These are phyloP conservation scores for Apiotrichum veenhuisii DNA, from an alignment of 1,284 basidiomycete genomes.

Conservation along the genomic window DNA sequence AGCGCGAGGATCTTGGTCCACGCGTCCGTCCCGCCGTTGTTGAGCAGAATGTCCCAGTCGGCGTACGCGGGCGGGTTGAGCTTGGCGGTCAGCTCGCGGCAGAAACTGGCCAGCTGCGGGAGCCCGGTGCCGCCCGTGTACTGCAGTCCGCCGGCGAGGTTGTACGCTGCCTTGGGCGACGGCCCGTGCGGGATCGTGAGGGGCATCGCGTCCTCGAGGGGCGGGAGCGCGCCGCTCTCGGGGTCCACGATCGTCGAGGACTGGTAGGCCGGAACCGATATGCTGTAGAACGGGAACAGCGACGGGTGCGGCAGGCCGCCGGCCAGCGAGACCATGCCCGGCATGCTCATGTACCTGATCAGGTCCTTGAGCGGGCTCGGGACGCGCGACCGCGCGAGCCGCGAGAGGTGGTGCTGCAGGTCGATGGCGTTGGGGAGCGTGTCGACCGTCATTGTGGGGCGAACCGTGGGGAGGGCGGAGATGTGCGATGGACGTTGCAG, in stretches of 20 bases:
- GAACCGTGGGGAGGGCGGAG: no score
- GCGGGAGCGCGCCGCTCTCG: constrained; percentile 47
- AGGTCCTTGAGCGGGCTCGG: constrained; percentile 60
- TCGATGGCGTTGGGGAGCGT: constrained; percentile 50
- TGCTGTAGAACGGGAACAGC: constrained; percentile 40
- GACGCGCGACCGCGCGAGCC: constrained; percentile 55
- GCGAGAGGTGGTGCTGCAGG: constrained; percentile 57
- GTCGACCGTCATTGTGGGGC: not conserved
- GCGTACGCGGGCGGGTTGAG: constrained; percentile 63
- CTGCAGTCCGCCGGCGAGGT: constrained; percentile 62
- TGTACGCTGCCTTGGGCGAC: constrained; percentile 43
- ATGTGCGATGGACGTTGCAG: no score
- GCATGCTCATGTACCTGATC: constrained; percentile 25
- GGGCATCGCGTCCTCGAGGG: constrained; percentile 52
- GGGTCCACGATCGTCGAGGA: constrained; percentile 50
- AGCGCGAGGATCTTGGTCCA: constrained; percentile 49
- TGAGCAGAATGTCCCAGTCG: constrained; percentile 59
- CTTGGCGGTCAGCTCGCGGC: constrained; percentile 56
- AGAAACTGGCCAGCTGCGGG: constrained; percentile 19
- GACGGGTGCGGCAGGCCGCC: constrained; percentile 42
- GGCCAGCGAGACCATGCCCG: constrained; percentile 34
- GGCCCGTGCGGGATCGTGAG: constrained; percentile 54
- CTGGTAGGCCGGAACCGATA: constrained; percentile 32
- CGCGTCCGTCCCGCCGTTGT: constrained; percentile 72
- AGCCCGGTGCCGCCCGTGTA: constrained; percentile 54